Conservation (phyloP, 371 early-diverging fungal species). For the Haplosporangium sp. region DNA sequence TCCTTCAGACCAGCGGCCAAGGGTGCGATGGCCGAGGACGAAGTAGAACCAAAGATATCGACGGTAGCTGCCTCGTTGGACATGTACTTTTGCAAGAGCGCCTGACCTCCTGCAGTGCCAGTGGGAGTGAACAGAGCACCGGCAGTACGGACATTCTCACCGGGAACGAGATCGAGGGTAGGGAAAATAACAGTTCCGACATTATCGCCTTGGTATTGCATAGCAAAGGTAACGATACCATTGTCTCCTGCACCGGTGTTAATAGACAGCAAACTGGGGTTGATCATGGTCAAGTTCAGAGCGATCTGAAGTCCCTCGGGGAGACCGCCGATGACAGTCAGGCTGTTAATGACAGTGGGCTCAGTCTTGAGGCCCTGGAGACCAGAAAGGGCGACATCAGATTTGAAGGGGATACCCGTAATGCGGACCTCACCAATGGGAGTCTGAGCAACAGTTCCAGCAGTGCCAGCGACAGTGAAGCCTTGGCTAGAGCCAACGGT, state of each 20-base stretch:
- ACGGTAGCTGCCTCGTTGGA: constrained; percentile 59
- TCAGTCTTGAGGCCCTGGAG: constrained; percentile 63
- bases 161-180: constrained; percentile 57
- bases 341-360: constrained; percentile 57
- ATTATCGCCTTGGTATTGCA: constrained; percentile 52
- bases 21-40: constrained; percentile 57
- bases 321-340: constrained; percentile 63
- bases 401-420: constrained; percentile 61
- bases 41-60: constrained; percentile 53
- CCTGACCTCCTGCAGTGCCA: constrained; percentile 55
- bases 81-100: constrained; percentile 59
- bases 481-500: constrained; percentile 55
- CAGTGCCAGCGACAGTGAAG: constrained; percentile 59
- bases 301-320: constrained; percentile 56
- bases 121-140: constrained; percentile 60
- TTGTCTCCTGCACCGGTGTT: constrained; percentile 52
- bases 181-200: constrained; percentile 59
- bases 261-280: constrained; percentile 64
- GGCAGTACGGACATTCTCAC: constrained; percentile 56
- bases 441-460: constrained; percentile 58
- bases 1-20: constrained; percentile 55
- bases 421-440: constrained; percentile 63
- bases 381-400: constrained; percentile 59
- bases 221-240: constrained; percentile 54
- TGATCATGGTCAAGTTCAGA: constrained; percentile 60